phyloP scores from a whole-genome alignment of 2,329 filamentous ascomycete species.

The Botrytis aclada region DNA sequence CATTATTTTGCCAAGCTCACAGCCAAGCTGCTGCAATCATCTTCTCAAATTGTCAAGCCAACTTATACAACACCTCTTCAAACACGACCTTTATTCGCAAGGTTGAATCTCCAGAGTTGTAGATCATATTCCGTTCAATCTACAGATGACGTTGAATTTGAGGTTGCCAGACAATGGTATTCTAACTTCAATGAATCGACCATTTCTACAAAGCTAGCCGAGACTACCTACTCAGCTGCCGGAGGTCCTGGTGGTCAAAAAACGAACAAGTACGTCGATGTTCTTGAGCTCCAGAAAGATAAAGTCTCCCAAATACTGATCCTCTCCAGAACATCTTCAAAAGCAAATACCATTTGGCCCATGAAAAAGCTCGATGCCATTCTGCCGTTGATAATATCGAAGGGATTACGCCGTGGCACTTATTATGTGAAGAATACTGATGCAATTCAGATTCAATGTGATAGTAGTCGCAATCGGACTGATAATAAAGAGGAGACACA shows the following conservation, averaged over 20 bases:
- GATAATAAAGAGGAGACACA: slow-evolving; percentile 34
- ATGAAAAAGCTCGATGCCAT: slow-evolving; percentile 27
- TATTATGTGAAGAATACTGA: slow-evolving; percentile 35
- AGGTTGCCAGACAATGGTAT: slow-evolving; percentile 36
- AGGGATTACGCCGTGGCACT: slow-evolving; percentile 28
- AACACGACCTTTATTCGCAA: not conserved
- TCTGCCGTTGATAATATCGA: slow-evolving; percentile 34
- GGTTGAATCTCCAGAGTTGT: slow-evolving; percentile 9
- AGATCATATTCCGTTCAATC: slow-evolving; percentile 28
- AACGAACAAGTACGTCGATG: slow-evolving; percentile 36
- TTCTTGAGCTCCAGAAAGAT: not conserved
- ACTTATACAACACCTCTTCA: slow-evolving; percentile 15
- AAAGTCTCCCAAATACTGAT: slow-evolving; percentile 8
- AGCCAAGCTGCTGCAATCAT: slow-evolving; percentile 18
- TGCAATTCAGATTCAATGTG: slow-evolving; percentile 35
- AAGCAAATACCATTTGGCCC: slow-evolving; percentile 37
- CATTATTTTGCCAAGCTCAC: not conserved
- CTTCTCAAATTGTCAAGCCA: slow-evolving; percentile 18
- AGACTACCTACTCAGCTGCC: slow-evolving; percentile 32
- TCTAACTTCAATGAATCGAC: slow-evolving; percentile 28
- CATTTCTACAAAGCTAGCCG: slow-evolving; percentile 32
- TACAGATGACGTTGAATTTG: slow-evolving; percentile 29
- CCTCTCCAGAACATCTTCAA: slow-evolving; percentile 35
- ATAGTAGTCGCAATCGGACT: slow-evolving; percentile 31
- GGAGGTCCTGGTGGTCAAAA: slow-evolving; percentile 39